These are phyloP conservation scores for Rhexocercosporidium sp. DNA, from an alignment of 2,329 filamentous ascomycete genomes.

Conservation along the genomic window DNA sequence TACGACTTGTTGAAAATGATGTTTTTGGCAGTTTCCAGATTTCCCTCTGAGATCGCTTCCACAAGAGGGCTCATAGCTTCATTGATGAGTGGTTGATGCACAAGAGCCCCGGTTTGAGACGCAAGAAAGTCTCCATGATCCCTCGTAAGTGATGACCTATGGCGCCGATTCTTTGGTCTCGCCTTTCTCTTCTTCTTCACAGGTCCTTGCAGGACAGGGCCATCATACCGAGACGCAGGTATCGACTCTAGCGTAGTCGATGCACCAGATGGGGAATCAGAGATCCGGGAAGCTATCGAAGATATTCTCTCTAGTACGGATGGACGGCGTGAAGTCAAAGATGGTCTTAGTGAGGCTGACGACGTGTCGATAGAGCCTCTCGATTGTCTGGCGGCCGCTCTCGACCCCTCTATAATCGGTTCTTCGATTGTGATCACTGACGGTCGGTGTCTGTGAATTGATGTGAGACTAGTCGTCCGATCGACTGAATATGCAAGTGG, in stretches of 20 bases:
- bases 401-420: background rate
- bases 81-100: background rate
- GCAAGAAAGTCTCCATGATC: constrained; percentile 15
- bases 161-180: constrained; percentile 14
- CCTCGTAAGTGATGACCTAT: constrained; percentile 2
- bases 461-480: background rate
- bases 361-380: background rate
- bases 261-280: background rate
- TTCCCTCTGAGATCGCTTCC: background rate
- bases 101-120: constrained; percentile 10
- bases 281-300: constrained; percentile 1
- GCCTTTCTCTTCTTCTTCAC: background rate
- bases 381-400: background rate
- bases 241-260: background rate
- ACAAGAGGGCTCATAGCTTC: background rate
- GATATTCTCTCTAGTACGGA: constrained; percentile 6
- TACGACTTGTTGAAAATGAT: background rate
- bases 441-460: background rate
- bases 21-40: background rate
- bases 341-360: background rate
- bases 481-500: background rate
- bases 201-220: background rate
- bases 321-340: constrained; percentile 1
- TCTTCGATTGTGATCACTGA: constrained; percentile 8
- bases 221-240: background rate